Base-by-base conservation (phyloP, 2,329 filamentous ascomycete genomes). In the Fusarium sp. region DNA sequence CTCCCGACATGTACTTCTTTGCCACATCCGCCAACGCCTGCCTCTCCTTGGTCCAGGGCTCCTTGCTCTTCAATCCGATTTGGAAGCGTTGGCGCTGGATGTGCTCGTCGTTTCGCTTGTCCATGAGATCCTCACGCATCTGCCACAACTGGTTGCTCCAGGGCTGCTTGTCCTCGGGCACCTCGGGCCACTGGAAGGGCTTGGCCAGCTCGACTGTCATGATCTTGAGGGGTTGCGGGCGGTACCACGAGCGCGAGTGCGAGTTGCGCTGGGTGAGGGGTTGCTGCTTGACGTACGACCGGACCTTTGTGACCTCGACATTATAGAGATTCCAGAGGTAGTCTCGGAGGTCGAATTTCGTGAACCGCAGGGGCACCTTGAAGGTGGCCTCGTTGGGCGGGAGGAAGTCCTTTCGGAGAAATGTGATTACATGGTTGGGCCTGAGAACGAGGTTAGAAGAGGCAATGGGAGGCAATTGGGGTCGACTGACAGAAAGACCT, bases 271-370 rank as follows among this genome's bases (percentile, higher is more conserved):
- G 86, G 34, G 87, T 86, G 61, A 86, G 85, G 14, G 81, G 80
- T 65, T 78, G 87, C 78, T 89, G 85, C 80, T 92, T 89, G 76
- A 98, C 87, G 64, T 77, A 95, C 58, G 92, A 93, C 67, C 95
- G 91, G 67, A 98, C 89, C 71, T 85, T 85, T 57, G 88, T 83
- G 58, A 90, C 88, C 69, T 90, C 86, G 67, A 98, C 90, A 65
- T 87, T 85, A 85, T 99, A 99, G 44, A 87, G 87, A 79, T 97
- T 90, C 83, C 88, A 92, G 67, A 99, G 90, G 83, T 98, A 99
- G 83, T 97, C 94, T 80, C 93, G 92, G 42, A 99, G 83, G 79
- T 99, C 96, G 80, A 98, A 90, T 83, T 99, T 99, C 85, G 93
- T 97, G 85, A 97, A 93, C 74, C 88, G 89, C 74, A 98, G 86